phyloP scores from a whole-genome alignment of 371 early-diverging fungal genomes.

The Rhizopus stolonifer region DNA sequence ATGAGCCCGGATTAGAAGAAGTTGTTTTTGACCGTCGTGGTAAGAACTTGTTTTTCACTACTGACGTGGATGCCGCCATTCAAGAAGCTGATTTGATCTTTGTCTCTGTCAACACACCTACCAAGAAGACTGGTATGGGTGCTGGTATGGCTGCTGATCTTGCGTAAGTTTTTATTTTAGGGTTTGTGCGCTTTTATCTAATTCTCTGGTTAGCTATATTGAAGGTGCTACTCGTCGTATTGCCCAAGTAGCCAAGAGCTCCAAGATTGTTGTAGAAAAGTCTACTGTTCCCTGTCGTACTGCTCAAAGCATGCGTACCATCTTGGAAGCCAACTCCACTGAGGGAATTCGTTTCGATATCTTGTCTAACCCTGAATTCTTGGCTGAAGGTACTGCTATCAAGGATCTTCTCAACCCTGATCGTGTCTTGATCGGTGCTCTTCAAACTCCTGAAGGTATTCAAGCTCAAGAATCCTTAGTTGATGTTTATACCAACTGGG shows the following conservation, averaged over 20 bases:
- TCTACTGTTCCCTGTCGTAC: conserved; percentile 96
- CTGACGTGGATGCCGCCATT: conserved; percentile 76
- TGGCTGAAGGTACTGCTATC: conserved; percentile 95
- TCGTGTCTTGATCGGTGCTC: conserved; percentile 90
- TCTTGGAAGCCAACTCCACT: conserved; percentile 81
- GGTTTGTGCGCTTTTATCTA: no score
- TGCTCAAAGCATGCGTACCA: conserved; percentile 85
- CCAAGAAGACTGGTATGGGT: conserved; percentile 79
- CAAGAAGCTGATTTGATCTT: conserved; percentile 84
- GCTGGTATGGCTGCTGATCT: conserved; percentile 88
- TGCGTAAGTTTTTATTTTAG: conserved; percentile 57
- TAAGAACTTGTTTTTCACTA: conserved; percentile 85
- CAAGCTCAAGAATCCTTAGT: conserved; percentile 78
- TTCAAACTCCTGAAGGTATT: conserved; percentile 74
- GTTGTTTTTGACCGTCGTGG: conserved; percentile 75
- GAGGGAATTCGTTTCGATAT: conserved; percentile 80
- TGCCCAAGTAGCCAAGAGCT: conserved; percentile 78
- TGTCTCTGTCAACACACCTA: conserved; percentile 91
- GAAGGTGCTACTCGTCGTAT: conserved; percentile 87
- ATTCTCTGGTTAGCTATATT: conserved; percentile 59
- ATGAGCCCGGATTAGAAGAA: conserved; percentile 90
- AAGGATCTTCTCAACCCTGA: conserved; percentile 85
- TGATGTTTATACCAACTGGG: conserved; percentile 81
- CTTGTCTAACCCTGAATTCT: conserved; percentile 95
- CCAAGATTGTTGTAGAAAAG: conserved; percentile 94